These are phyloP conservation scores for Catharanthus roseus DNA, from an alignment of 257 asterid species.

Conservation along the genomic window DNA sequence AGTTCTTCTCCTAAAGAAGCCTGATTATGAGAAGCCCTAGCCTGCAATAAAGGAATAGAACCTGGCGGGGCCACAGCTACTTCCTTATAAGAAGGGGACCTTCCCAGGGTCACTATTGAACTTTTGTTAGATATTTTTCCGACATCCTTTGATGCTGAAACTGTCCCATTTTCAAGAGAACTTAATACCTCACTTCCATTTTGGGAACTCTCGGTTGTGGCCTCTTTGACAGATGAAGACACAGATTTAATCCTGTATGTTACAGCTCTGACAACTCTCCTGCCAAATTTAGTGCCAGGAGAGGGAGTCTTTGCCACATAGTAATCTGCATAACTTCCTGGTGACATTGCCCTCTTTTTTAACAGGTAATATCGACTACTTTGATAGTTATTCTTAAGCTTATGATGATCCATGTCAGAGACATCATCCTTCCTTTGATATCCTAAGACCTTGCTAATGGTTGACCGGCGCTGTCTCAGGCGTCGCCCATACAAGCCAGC, in stretches of 20 bases:
- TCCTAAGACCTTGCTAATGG: constrained; percentile 44
- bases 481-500: constrained; percentile 65
- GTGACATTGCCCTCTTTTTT: constrained; percentile 55
- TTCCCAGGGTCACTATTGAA: constrained; percentile 75
- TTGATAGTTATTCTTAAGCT: constrained; percentile 56
- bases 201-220: constrained; percentile 32
- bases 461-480: constrained; percentile 68
- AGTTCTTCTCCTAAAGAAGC: constrained; percentile 23
- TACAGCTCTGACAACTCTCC: constrained; percentile 65
- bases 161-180: constrained; percentile 40
- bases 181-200: constrained; percentile 40
- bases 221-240: constrained; percentile 44
- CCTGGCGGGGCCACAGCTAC: constrained; percentile 99
- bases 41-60: constrained; percentile 69
- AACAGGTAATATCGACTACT: constrained; percentile 55
- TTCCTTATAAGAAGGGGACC: constrained; percentile 95
- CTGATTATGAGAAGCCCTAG: constrained; percentile 42
- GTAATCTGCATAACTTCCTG: constrained; percentile 70
- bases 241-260: constrained; percentile 85
- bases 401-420: constrained; percentile 57
- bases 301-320: constrained; percentile 73
- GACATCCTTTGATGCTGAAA: constrained; percentile 44
- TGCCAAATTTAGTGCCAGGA: constrained; percentile 59
- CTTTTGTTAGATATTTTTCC: constrained; percentile 50
- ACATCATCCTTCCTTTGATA: constrained; percentile 66